phyloP scores from a whole-genome alignment of 2,329 filamentous ascomycete genomes.

The Bipolaris zeicola region DNA sequence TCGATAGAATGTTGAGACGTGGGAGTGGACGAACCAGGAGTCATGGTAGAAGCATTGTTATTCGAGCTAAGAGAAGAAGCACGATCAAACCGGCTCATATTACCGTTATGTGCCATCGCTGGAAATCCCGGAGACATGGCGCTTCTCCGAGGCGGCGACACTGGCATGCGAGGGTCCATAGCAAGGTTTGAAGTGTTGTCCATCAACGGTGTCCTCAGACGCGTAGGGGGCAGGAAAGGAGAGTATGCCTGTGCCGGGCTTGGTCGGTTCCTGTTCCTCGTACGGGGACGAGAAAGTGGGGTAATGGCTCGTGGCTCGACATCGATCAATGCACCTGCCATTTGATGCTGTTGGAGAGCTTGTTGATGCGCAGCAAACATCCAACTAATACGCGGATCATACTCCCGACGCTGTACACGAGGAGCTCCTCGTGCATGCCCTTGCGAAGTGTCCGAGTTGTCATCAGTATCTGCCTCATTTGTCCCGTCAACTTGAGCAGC shows the following conservation, averaged over 20 bases:
- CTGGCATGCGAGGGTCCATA: conserved; percentile 29
- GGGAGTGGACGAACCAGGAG: conserved; percentile 37
- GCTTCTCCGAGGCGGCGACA: conserved; percentile 40
- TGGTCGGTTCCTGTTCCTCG: conserved; percentile 47
- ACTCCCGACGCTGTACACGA: conserved; percentile 41
- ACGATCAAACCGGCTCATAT: conserved; percentile 29
- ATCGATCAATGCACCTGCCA: conserved; percentile 41
- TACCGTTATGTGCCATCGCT: conserved; percentile 18
- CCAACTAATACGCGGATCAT: conserved; percentile 50
- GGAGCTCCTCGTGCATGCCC: conserved; percentile 28
- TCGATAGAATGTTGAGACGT: conserved; percentile 36
- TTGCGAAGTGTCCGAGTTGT: conserved; percentile 49
- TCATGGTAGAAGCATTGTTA: conserved; percentile 39
- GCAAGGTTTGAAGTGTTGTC: conserved; percentile 36
- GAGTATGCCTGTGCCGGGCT: conserved; percentile 46
- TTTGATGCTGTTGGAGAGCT: conserved; percentile 44
- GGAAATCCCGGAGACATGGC: conserved; percentile 30
- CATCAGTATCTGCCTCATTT: conserved; percentile 45
- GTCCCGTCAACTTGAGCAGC: conserved; percentile 29
- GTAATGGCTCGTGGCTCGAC: conserved; percentile 47
- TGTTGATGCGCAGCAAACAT: conserved; percentile 51
- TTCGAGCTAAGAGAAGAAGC: conserved; percentile 36
- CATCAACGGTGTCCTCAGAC: conserved; percentile 44
- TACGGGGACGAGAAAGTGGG: conserved; percentile 47
- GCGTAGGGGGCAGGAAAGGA: conserved; percentile 41